These are phyloP conservation scores for Hypoxylon lenormandii DNA, from an alignment of 495 filamentous ascomycete species.

Conservation along the genomic window DNA sequence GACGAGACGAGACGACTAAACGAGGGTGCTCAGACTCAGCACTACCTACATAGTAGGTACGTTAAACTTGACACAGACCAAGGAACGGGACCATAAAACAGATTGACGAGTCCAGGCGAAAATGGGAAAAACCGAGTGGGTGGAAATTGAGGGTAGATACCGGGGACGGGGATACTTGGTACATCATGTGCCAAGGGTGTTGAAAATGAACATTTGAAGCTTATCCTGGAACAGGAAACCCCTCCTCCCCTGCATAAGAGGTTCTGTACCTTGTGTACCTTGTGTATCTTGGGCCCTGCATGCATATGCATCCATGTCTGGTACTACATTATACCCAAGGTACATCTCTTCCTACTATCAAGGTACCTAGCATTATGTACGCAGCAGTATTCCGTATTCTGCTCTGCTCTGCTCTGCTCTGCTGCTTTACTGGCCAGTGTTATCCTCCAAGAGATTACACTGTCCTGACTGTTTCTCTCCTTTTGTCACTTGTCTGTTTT, in stretches of 20 bases:
- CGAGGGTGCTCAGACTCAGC: conserved; percentile 8
- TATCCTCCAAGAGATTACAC: conserved; percentile 32
- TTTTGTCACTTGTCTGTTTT: conserved; percentile 23
- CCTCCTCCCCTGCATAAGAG: conserved; percentile 38
- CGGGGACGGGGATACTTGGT: conserved; percentile 15
- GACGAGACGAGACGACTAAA: conserved; percentile 20
- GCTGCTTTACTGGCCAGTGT: conserved; percentile 9
- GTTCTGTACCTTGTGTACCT: conserved; percentile 10
- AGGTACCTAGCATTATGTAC: too few species aligned
- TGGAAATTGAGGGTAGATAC: conserved; percentile 44
- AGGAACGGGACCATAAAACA: conserved; percentile 14
- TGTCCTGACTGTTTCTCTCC: conserved; percentile 32
- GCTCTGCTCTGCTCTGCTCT: too few species aligned
- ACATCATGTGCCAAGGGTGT: conserved; percentile 21
- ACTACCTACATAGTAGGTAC: conserved; percentile 15
- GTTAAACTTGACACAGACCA: conserved; percentile 7
- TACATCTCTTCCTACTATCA: too few species aligned
- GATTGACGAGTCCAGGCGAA: conserved; percentile 28
- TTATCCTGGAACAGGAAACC: conserved; percentile 22
- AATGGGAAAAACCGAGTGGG: conserved; percentile 38
- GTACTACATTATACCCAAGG: background rate
- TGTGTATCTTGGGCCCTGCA: background rate
- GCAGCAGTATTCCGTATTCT: too few species aligned
- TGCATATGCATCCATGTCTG: background rate
- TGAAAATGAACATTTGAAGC: conserved; percentile 3